A percentile compares a stretch with the other conserved stretches of the same genome.
Evolutionary conservation across 306 rosid genomes (phyloP).

Genomic region (Sophora flavescens): DNA sequence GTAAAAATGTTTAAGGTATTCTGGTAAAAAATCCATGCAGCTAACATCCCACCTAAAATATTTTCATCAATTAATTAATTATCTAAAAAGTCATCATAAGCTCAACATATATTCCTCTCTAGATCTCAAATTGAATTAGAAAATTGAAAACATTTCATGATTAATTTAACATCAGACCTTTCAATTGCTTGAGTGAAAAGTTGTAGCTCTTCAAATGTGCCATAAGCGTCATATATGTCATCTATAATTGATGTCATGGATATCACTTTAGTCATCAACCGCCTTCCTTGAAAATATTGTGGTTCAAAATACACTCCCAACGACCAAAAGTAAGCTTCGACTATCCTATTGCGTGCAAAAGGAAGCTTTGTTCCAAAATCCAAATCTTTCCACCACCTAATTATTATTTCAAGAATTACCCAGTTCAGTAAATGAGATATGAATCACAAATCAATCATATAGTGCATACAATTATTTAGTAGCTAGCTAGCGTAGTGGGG

Average conservation of each 20-base stretch:
- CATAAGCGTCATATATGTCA: slow-evolving; percentile 58
- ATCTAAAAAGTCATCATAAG: neutral
- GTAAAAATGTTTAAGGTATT: slow-evolving; percentile 4
- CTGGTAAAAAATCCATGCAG: slow-evolving; percentile 2
- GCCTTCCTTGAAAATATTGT: slow-evolving; percentile 30
- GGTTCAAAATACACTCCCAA: slow-evolving; percentile 50
- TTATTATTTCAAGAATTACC: neutral
- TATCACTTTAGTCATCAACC: slow-evolving; percentile 29
- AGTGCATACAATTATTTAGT: neutral
- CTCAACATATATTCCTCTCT: neutral
- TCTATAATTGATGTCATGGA: slow-evolving; percentile 32
- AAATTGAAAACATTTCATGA: neutral
- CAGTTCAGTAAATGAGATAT: neutral
- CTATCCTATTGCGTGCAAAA: slow-evolving; percentile 10
- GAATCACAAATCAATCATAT: no score
- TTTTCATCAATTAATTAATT: neutral
- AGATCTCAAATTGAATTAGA: neutral
- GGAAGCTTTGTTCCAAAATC: neutral
- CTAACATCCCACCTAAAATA: slow-evolving; percentile 17
- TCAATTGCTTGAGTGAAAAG: slow-evolving; percentile 50
- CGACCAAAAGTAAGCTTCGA: slow-evolving; percentile 52
- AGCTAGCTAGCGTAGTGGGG: neutral
- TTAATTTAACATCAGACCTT: slow-evolving; percentile 39
- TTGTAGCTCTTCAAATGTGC: slow-evolving; percentile 53
- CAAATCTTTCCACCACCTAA: neutral